Percentiles rank a stretch among this genome's conserved stretches.
Conservation (phyloP, 2,329 filamentous ascomycete genomes). For the Diaporthe amygdali region DNA sequence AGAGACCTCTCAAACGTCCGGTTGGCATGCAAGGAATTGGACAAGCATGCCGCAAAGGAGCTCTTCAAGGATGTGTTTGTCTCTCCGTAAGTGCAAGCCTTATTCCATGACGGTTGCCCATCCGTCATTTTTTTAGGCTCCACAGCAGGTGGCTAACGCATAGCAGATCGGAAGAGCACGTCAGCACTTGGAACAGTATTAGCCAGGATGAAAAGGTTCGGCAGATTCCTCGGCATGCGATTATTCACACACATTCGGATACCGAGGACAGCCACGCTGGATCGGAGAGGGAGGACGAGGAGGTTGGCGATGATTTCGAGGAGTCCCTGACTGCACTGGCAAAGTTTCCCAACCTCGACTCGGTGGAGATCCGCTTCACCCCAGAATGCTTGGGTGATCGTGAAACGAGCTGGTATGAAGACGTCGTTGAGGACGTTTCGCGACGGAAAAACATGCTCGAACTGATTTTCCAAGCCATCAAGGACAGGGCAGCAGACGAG, state of each 20-base stretch:
- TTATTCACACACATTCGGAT: background rate
- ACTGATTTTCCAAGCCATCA: constrained; percentile 5
- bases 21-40: background rate
- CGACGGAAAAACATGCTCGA: background rate
- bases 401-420: background rate
- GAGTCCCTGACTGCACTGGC: background rate
- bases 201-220: background rate
- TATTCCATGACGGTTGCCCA: no score
- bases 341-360: constrained; percentile 15
- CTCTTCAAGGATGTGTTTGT: background rate
- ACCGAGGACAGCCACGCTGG: background rate
- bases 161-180: background rate
- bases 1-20: constrained; percentile 1
- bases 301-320: background rate
- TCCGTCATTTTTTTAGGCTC: no score
- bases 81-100: no score
- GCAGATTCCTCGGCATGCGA: background rate
- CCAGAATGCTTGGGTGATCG: background rate
- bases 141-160: no score
- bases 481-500: background rate
- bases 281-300: background rate
- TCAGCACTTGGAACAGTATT: background rate
- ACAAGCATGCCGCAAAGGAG: background rate
- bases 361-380: background rate
- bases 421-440: background rate